Base-by-base conservation (phyloP, 805 yeast species). In the Candida sithepensis region DNA sequence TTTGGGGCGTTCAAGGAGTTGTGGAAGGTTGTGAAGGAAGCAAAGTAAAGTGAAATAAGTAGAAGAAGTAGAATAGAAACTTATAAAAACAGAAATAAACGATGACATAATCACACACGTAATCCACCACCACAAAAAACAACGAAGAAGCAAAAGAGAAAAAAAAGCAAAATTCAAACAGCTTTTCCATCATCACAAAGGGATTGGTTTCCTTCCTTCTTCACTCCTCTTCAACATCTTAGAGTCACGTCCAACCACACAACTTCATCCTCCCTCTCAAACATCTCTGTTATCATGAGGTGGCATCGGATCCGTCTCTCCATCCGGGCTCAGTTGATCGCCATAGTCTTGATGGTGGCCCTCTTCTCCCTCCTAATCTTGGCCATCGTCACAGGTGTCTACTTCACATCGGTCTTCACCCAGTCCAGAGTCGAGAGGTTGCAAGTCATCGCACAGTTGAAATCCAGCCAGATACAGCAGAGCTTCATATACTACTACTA, bases 381-480 rank as follows among this genome's bases (percentile, higher is more conserved):
- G 40, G 90, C 94, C 6, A 71, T 86, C 19, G 89, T 85, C 21
- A 79, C 88, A 9, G 94, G 87, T 43, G 77, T 85, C 3, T 87
- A 87, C 64, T 88, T 85, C 63, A 78, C 88, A 3, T 64, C 71
- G 19, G 84, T 80, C 52, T 79, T 84, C 49, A 75, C 81, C 26
- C 66, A 75, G 41, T 65, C 86, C 39, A 73, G 95, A 57, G 79
- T 83, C 1, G 90, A 87, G 51, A 76, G 90, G 47, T 69, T 90
- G 22, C 79, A 78, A 56, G 88, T 88, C 39, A 86, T 89, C 19
- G 86, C 96, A 2, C 86, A 86, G 63, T 70, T 90, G 47, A 89
- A 88, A 64, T 81, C 92, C 0, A 78, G 91, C 0, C 96, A 90
- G 64, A 71, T 89, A 19, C 76, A 75, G 46, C 96, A 88, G 65